These are phyloP conservation scores for Talaromyces sp. DNA, from an alignment of 2,329 filamentous ascomycete genomes.

Conservation along the genomic window DNA sequence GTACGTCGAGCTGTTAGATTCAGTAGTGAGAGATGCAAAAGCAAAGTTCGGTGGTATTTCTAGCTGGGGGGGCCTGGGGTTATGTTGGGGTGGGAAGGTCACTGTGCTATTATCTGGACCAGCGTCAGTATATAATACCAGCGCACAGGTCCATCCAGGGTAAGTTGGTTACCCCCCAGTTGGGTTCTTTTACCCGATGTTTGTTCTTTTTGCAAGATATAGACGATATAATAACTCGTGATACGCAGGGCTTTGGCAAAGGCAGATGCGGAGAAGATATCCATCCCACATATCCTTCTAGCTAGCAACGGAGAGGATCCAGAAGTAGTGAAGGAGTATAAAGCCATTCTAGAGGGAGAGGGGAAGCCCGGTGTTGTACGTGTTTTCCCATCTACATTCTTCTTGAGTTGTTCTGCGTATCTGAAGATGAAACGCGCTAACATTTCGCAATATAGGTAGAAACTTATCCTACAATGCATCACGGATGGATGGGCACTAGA, in stretches of 20 bases:
- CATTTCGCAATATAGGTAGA: constrained; percentile 55
- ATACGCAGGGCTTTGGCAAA: constrained; percentile 39
- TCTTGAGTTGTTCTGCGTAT: not conserved
- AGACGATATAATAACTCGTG: not conserved
- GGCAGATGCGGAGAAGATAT: constrained; percentile 56
- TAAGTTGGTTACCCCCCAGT: not conserved
- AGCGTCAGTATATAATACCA: not conserved
- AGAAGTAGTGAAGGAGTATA: constrained; percentile 49
- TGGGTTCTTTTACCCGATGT: not conserved
- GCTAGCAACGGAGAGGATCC: constrained; percentile 61
- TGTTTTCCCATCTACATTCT: not conserved
- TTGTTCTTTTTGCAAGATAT: not conserved
- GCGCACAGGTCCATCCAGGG: not conserved
- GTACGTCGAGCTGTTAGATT: not conserved
- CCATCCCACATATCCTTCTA: constrained; percentile 58
- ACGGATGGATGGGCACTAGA: constrained; percentile 70
- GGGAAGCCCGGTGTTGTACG: not conserved
- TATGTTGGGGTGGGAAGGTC: constrained; percentile 59
- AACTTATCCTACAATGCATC: constrained; percentile 61
- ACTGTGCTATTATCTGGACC: not conserved
- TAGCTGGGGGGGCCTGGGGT: constrained; percentile 57
- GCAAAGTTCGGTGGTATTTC: constrained; percentile 37
- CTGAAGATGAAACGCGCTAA: constrained; percentile 26
- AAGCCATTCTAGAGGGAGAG: constrained; percentile 24
- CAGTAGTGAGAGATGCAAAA: constrained; percentile 46